Conservation (phyloP, 2,329 filamentous ascomycete genomes). For the Plenodomus lindquistii region DNA sequence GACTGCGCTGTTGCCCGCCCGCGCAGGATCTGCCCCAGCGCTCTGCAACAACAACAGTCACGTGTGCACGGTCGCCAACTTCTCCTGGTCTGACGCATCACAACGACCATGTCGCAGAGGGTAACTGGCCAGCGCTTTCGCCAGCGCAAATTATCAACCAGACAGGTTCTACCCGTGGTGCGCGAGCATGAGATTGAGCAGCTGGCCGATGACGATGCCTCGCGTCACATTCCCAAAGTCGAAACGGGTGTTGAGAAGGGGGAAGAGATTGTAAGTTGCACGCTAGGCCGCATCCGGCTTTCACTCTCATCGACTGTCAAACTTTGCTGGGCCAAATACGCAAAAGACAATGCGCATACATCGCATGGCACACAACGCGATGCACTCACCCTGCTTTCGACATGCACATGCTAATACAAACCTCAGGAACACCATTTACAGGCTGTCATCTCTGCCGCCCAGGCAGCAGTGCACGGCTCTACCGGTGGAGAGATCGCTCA, state of each 20-base stretch:
- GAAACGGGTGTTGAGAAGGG: slow-evolving; percentile 96
- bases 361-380: neutral
- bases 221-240: slow-evolving; percentile 80
- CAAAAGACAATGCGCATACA: neutral
- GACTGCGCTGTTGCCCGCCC: slow-evolving; percentile 15
- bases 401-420: slow-evolving; percentile 20
- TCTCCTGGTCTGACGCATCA: slow-evolving; percentile 12
- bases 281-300: slow-evolving; percentile 38
- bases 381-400: slow-evolving; percentile 13
- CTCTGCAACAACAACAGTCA: slow-evolving; percentile 22
- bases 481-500: slow-evolving; percentile 63
- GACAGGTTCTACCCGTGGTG: slow-evolving; percentile 84
- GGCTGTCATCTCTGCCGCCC: slow-evolving; percentile 71
- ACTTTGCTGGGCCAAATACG: slow-evolving; percentile 1
- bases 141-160: slow-evolving; percentile 89
- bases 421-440: slow-evolving; percentile 91
- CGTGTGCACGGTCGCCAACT: slow-evolving; percentile 20
- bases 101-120: slow-evolving; percentile 43
- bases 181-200: slow-evolving; percentile 89
- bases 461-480: slow-evolving; percentile 56
- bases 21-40: slow-evolving; percentile 23
- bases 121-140: slow-evolving; percentile 64
- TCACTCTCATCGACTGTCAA: slow-evolving; percentile 8
- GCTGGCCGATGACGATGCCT: slow-evolving; percentile 79
- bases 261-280: slow-evolving; percentile 87